phyloP scores from a whole-genome alignment of 129 eudicot genomes.

The Mikania micrantha region DNA sequence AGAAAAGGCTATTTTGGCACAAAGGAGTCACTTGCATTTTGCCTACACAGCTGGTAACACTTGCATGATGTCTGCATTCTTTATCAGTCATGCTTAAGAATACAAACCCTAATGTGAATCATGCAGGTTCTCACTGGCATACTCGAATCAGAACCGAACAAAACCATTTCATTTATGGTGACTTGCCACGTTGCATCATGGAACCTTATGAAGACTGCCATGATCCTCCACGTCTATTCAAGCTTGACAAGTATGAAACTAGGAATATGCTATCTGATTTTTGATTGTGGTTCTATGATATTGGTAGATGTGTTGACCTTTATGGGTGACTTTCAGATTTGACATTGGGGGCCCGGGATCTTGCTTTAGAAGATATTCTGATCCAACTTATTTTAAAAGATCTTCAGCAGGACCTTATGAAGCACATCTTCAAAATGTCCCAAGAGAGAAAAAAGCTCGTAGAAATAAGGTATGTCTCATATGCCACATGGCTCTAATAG shows the following conservation, averaged over 20 bases:
- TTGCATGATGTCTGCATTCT: neutral
- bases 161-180: slow-evolving; percentile 79
- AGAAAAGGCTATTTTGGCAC: slow-evolving; percentile 87
- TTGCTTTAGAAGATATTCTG: slow-evolving; percentile 91
- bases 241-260: slow-evolving; percentile 69
- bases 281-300: neutral
- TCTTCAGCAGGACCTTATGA: slow-evolving; percentile 58
- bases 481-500: neutral
- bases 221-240: slow-evolving; percentile 72
- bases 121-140: slow-evolving; percentile 89
- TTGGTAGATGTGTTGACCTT: slow-evolving; percentile 8
- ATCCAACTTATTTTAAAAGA: slow-evolving; percentile 83
- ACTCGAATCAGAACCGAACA: slow-evolving; percentile 48
- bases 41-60: slow-evolving; percentile 88
- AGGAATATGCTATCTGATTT: slow-evolving; percentile 15
- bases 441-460: slow-evolving; percentile 58
- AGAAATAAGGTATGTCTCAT: slow-evolving; percentile 50
- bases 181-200: slow-evolving; percentile 82
- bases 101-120: neutral
- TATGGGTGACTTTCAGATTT: slow-evolving; percentile 51
- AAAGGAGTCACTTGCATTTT: slow-evolving; percentile 88
- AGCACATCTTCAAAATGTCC: slow-evolving; percentile 33
- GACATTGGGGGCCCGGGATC: slow-evolving; percentile 97
- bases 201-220: slow-evolving; percentile 82
- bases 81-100: neutral